Evolutionary conservation across 805 yeast species (phyloP).

Genomic region (Priceomyces fermenticarens): DNA sequence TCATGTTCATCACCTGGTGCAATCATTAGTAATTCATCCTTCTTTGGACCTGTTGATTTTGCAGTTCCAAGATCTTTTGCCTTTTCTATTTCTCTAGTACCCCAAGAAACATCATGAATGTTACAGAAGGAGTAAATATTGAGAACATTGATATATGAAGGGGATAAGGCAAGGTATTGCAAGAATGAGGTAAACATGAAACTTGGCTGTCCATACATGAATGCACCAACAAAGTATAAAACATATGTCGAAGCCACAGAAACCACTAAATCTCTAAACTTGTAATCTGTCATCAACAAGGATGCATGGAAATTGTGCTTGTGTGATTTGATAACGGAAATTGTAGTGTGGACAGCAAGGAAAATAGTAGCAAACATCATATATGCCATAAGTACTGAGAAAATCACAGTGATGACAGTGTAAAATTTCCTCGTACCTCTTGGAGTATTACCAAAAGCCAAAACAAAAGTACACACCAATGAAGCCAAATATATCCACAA

Average conservation of each 20-base stretch:
- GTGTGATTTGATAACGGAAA: slow-evolving; percentile 46
- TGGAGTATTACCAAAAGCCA: slow-evolving; percentile 93
- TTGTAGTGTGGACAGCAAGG: slow-evolving; percentile 71
- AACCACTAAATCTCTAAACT: slow-evolving; percentile 84
- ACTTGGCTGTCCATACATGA: slow-evolving; percentile 85
- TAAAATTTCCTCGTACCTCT: slow-evolving; percentile 83
- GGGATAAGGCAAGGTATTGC: slow-evolving; percentile 81
- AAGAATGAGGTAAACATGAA: slow-evolving; percentile 86
- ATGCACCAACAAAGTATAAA: slow-evolving; percentile 73
- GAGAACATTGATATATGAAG: slow-evolving; percentile 85
- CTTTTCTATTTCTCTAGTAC: slow-evolving; percentile 79
- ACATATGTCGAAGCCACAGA: slow-evolving; percentile 83
- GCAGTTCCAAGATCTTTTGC: slow-evolving; percentile 82
- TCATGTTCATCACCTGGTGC: slow-evolving; percentile 72
- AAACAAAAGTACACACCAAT: slow-evolving; percentile 78
- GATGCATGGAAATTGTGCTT: slow-evolving; percentile 39
- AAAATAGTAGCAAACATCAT: slow-evolving; percentile 84
- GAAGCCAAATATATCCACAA: slow-evolving; percentile 84
- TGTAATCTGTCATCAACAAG: slow-evolving; percentile 58
- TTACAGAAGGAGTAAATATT: slow-evolving; percentile 96
- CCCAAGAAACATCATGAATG: slow-evolving; percentile 96
- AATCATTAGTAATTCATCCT: slow-evolving; percentile 39
- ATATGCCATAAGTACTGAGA: slow-evolving; percentile 86
- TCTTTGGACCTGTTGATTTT: slow-evolving; percentile 45
- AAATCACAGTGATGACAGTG: slow-evolving; percentile 67